A percentile compares a stretch with the other conserved stretches of the same genome.
Conservation (phyloP, 768 basidiomycete species). For the Lactarius hatsudake region DNA sequence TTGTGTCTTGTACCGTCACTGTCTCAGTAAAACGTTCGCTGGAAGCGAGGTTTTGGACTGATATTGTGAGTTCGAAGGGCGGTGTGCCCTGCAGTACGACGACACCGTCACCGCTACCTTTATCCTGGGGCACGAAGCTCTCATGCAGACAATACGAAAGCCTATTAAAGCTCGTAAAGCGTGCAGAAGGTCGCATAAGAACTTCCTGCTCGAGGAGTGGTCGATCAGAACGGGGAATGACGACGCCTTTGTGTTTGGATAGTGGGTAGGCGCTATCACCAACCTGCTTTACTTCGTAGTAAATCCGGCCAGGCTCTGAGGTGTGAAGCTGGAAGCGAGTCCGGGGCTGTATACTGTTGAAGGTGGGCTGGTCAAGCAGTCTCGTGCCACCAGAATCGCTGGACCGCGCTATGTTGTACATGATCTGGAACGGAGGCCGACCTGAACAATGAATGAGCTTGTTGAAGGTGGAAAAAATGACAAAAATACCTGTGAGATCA, state of each 20-base stretch:
- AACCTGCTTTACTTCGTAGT: slow-evolving; percentile 87
- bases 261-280: slow-evolving; percentile 85
- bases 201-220: slow-evolving; percentile 86
- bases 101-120: slow-evolving; percentile 51
- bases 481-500: slow-evolving; percentile 61
- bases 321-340: slow-evolving; percentile 83
- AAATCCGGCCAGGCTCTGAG: slow-evolving; percentile 71
- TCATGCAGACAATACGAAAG: slow-evolving; percentile 78
- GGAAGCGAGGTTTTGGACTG: slow-evolving; percentile 70
- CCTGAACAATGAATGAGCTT: slow-evolving; percentile 43
- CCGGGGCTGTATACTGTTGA: slow-evolving; percentile 80
- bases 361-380: slow-evolving; percentile 71
- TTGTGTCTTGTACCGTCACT: slow-evolving; percentile 45
- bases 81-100: slow-evolving; percentile 78
- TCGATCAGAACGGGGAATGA: slow-evolving; percentile 66
- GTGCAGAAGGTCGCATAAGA: slow-evolving; percentile 72
- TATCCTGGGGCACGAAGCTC: slow-evolving; percentile 53
- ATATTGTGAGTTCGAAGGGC: slow-evolving; percentile 79
- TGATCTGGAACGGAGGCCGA: slow-evolving; percentile 89
- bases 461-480: not conserved
- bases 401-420: slow-evolving; percentile 79
- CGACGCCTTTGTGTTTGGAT: slow-evolving; percentile 55
- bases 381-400: slow-evolving; percentile 65
- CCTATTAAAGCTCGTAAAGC: slow-evolving; percentile 65
- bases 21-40: slow-evolving; percentile 59